Evolutionary conservation across 768 basidiomycete species (phyloP), one percentile per base, ranked within the genome.

Genomic region (Calocybe cyanea): DNA sequence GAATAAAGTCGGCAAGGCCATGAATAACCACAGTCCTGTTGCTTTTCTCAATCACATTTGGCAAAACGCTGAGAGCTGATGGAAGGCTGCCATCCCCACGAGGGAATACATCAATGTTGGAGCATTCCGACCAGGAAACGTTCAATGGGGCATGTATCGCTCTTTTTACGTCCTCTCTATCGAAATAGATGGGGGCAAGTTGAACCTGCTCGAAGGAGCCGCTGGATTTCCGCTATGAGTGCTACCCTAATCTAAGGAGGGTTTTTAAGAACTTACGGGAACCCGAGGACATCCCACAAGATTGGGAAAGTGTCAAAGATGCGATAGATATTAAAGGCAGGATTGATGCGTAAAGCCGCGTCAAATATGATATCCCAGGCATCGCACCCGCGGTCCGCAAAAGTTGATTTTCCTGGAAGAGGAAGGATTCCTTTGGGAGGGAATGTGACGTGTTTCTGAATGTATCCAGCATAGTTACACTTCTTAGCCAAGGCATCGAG

Each of bases 201-300:
- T 86, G 85, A 4, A 57, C 54, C 23, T 86, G 68, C 2, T 57
- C 51, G 63, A 78, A 82, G 0, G 80, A 76, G 7, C 80, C 81
- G 2, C 80, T 83, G 54, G 19, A 51, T 23, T 35, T 28, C 3
- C 11, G 10, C 13, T 14, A 18, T 55, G 4, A 43, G 15, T 25
- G n/a, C 9, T 24, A 17, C 44, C 20, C 35, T 14, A 37, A 38
- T 14, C 4, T 13, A 2, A 15, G 35, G 9, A 31, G n/a, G 5
- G 15, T 19, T 2, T 47, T 3, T 7, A 28, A 40, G 24, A 4
- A 59, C 78, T 25, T 54, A 85, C 80, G 86, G 85, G 73, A 84
- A 87, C n/a, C 85, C 86, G 23, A 88, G 80, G 4, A 87, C 85
- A 49, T 88, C 86, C 86, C 84, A 88, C 10, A 83, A 66, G 33